Conservation (phyloP, 352 stramenopile species). For the Pythium coloratum region DNA sequence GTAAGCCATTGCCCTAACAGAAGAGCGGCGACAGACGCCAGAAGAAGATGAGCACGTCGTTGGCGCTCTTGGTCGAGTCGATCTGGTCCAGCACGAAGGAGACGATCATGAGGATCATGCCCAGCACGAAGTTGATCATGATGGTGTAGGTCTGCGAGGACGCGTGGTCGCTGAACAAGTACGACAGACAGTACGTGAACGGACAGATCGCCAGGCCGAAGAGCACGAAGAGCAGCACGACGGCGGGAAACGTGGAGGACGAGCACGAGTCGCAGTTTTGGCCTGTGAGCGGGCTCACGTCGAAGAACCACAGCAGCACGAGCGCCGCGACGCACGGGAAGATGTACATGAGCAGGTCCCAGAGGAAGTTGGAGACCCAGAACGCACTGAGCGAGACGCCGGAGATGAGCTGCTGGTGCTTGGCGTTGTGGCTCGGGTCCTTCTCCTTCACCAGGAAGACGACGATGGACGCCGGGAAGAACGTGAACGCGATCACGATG, state of each 20-base stretch:
- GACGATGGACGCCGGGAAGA: slow-evolving; percentile 91
- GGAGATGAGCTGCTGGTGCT: slow-evolving; percentile 96
- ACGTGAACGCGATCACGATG: slow-evolving; percentile 90
- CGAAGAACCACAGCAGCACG: slow-evolving; percentile 42
- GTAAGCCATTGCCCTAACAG: slow-evolving; percentile 40
- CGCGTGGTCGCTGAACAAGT: slow-evolving; percentile 64
- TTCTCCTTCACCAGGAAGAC: slow-evolving; percentile 96
- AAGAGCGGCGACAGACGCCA: slow-evolving; percentile 71
- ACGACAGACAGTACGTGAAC: slow-evolving; percentile 73
- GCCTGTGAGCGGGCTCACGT: too few relatives aligned
- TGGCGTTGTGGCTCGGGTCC: slow-evolving; percentile 91
- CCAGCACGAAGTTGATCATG: slow-evolving; percentile 70
- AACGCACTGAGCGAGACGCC: slow-evolving; percentile 93
- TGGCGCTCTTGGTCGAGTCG: slow-evolving; percentile 43
- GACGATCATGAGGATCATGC: slow-evolving; percentile 58
- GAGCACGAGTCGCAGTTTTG: too few relatives aligned
- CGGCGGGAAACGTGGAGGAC: slow-evolving; percentile 13
- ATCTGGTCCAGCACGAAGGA: slow-evolving; percentile 56
- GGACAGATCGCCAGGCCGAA: slow-evolving; percentile 62
- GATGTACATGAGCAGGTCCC: slow-evolving; percentile 92
- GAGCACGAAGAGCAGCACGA: slow-evolving; percentile 57
- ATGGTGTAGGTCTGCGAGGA: slow-evolving; percentile 71
- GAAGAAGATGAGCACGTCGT: slow-evolving; percentile 63
- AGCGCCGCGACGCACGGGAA: slow-evolving; percentile 54
- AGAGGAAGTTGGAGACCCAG: slow-evolving; percentile 96